Base-by-base conservation (phyloP, 352 stramenopile genomes). In the Globisporangium spiculum region DNA sequence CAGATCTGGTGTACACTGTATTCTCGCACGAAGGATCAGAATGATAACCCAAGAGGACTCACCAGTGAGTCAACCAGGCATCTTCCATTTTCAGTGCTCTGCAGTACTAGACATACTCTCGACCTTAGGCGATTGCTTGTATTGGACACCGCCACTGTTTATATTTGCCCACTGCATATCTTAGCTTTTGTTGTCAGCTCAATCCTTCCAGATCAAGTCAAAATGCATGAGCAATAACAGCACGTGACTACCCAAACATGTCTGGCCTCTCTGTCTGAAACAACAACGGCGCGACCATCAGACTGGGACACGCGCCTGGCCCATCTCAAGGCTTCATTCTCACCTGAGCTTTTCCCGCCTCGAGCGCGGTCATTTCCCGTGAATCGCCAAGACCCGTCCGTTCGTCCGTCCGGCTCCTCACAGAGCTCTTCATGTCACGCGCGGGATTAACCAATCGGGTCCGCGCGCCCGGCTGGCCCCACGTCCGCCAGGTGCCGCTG, bases 251-350 rank as follows among this genome's bases (percentile, higher is more conserved):
- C 22, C n/a, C 24, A 59, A 38, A 59, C 26, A 50, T 9, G 12
- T 14, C 4, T 57, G 4, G 1, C 27, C 0, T 7, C n/a, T 16
- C 30, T 20, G 2, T 26, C 54, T 59, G 53, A 44, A 44, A 60
- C 54, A 44, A 60, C 54, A 60, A 60, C 16, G 1, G 18, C 54
- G 30, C 27, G 27, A 20, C 12, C 30, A 32, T 16, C 26, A 34
- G 54, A 60, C 54, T 60, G 60, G 60, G 60, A 66, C 60, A 66
- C 48, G 46, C 38, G 38, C 38, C 53, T 50, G 60, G 58, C 46
- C 27, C 60, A 66, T 66, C 60, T 66, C 44, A 66, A 36, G 60
- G 60, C 46, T 66, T 48, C 60, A 58, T 27, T 27, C 52, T 34
- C 60, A 66, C 60, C 60, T 58, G 60, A 32, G 44, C 12, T 27